Evolutionary conservation across 495 filamentous ascomycete species (phyloP), one percentile per base, ranked within the genome.

Genomic region (Evernia prunastri): DNA sequence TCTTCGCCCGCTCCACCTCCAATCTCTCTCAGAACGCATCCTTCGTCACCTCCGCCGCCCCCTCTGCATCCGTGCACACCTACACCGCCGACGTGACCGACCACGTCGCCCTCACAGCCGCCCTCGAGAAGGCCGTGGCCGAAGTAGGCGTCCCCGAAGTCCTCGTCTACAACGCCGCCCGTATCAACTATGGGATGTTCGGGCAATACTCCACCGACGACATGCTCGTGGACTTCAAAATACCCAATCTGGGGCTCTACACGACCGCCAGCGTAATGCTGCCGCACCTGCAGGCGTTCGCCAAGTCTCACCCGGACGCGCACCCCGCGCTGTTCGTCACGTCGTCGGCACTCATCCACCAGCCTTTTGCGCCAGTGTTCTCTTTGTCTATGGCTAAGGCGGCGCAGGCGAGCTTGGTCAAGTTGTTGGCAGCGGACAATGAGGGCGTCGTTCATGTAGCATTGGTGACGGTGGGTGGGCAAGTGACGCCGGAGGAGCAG

Each of bases 281-380:
- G 82, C 4, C 86, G 74, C 77, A 84, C 80, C 64, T 87, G 82
- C 56, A 85, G 77, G 42, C 78, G 74, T 67, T 81, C 82, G 43
- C 82, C 82, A 58, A 66, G 40, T 33, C 43, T 31, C 45, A 61
- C 8, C 62, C 66, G 20, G 57, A 61, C 10, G 47, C 49, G 6
- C 56, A 68, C 43, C 66, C 66, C 15, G 56, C 66, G 23, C 49
- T 68, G 27, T 68, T 66, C 35, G 66, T 68, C 35, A 68, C 63
- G 15, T 61, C 57, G 5, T 37, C 4, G 20, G 23, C 45, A 20
- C 40, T 68, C 63, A 66, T 66, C 40, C 63, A 68, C 37, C 67
- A 67, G 53, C 59, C 66, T 2, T 40, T 60, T 20, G 53, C 66
- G 53, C 59, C 58, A 10, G 56, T 68, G 18, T 68, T 68, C 45